Evolutionary conservation across 1,139 yeast genomes (phyloP), one percentile per base, ranked within the genome.

Genomic region (Suhomyces wounanorum): DNA sequence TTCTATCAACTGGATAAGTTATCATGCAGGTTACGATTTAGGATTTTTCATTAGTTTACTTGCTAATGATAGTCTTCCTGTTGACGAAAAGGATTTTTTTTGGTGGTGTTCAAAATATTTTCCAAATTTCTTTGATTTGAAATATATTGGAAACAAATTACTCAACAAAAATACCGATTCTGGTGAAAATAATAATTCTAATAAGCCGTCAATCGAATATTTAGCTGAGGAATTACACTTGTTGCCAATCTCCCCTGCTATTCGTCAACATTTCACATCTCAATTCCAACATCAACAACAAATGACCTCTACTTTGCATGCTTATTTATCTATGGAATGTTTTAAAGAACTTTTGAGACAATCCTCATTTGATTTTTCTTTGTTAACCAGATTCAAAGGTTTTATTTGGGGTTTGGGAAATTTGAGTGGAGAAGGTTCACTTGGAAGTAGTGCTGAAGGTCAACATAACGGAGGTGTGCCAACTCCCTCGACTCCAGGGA

Each of bases 11-110:
- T 94, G 99, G 99, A 78, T 91, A 50, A 87, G 96, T 55, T 94
- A 87, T 70, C 98, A 94, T 67, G 87, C 91, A 1, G 99, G 98
- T 14, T 94, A 94, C 68, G 99, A 94, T 68, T 81, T 92, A 65
- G 99, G 99, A 1, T 92, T 92, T 67, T 75, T 94, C 56, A 73
- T 91, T 38, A 84, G 96, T 50, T 76, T 91, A 56, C 77, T 94
- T 66, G 82, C 87, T 58, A 89, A 90, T 67, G 81, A 83, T 52
- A 75, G 78, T 47, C 87, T 94, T 74, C 98, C 98, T 0, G 82
- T 81, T 21, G 90, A 86, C 59, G 95, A 89, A 64, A 80, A 82
- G 40, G 96, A 87, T 43, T 94, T 90, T 63, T 78, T 86, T 56
- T 78, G 84, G 77, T 83, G 91, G 79, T 77, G 91, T 48, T 70